phyloP scores from a whole-genome alignment of 345 rosid species.

The Reutealis trisperma region DNA sequence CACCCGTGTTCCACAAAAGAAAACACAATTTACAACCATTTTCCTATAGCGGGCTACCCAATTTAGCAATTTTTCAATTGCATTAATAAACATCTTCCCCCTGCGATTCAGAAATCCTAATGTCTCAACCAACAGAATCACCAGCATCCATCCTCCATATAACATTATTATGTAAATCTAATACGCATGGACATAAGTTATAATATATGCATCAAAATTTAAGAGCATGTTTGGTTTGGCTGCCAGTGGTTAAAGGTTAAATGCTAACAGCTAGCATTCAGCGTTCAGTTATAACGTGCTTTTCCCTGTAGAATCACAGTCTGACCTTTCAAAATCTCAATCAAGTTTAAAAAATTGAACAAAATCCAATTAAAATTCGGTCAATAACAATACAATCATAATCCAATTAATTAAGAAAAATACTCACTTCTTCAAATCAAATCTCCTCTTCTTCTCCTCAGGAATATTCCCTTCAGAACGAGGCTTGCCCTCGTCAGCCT shows the following conservation, averaged over 20 bases:
- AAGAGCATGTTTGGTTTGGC: too few relatives aligned
- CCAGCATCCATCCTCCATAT: neutral
- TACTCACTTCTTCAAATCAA: constrained; percentile 53
- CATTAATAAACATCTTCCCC: neutral
- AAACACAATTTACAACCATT: neutral
- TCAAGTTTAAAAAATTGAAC: neutral
- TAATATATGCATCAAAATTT: neutral
- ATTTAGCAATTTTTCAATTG: too few relatives aligned
- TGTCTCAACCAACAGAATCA: neutral
- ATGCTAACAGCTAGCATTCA: too few relatives aligned
- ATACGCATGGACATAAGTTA: neutral
- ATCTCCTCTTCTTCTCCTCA: constrained; percentile 74
- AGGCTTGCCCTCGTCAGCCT: constrained; percentile 65
- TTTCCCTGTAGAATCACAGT: neutral
- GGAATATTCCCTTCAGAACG: constrained; percentile 47
- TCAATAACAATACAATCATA: neutral
- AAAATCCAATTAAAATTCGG: constrained; percentile 11
- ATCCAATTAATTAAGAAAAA: neutral
- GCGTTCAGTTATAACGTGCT: too few relatives aligned
- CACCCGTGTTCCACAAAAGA: neutral
- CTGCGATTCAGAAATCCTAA: neutral
- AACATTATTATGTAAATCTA: neutral
- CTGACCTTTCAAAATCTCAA: neutral
- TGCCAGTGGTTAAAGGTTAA: too few relatives aligned
- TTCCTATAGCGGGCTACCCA: neutral